Evolutionary conservation across 2,329 filamentous ascomycete genomes (phyloP).

Genomic region (Amylocarpus encephaloides): DNA sequence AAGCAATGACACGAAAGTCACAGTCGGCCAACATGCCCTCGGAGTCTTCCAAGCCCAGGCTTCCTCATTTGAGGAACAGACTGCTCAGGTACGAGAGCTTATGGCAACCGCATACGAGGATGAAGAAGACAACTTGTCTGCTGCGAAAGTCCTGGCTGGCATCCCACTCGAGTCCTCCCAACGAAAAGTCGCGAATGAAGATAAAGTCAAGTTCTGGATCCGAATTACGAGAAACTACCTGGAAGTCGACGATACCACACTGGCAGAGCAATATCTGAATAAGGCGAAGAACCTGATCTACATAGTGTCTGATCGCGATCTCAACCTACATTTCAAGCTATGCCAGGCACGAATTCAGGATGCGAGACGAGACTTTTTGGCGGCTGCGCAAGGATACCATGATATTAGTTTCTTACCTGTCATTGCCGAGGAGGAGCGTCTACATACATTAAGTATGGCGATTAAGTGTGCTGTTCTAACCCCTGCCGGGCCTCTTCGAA

Average conservation of each 20-base stretch:
- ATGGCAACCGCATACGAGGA: constrained; percentile 78
- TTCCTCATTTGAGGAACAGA: constrained; percentile 77
- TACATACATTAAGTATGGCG: constrained; percentile 77
- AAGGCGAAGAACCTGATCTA: constrained; percentile 91
- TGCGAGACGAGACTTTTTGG: constrained; percentile 80
- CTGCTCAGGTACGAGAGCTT: constrained; percentile 70
- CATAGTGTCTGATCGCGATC: constrained; percentile 64
- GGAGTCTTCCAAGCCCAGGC: constrained; percentile 54
- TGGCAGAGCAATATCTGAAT: constrained; percentile 83
- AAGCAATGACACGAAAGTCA: constrained; percentile 62
- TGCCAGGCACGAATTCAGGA: constrained; percentile 91
- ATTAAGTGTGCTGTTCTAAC: constrained; percentile 90
- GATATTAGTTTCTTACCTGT: constrained; percentile 70
- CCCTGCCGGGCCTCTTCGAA: constrained; percentile 80
- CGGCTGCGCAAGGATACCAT: constrained; percentile 83
- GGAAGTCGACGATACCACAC: constrained; percentile 84
- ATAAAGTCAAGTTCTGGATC: constrained; percentile 82
- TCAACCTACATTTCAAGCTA: constrained; percentile 80
- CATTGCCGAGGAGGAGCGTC: constrained; percentile 80
- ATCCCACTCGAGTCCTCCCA: constrained; percentile 89
- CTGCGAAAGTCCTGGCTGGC: constrained; percentile 70
- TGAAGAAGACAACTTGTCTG: constrained; percentile 72
- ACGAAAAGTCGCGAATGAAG: constrained; percentile 72
- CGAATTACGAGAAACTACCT: constrained; percentile 91
- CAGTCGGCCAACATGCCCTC: constrained; percentile 70